A percentile compares a stretch with the other conserved stretches of the same genome.
These are phyloP conservation scores for Chlorella vulgaris DNA, from an alignment of 139 green algal genomes.

Conservation along the genomic window DNA sequence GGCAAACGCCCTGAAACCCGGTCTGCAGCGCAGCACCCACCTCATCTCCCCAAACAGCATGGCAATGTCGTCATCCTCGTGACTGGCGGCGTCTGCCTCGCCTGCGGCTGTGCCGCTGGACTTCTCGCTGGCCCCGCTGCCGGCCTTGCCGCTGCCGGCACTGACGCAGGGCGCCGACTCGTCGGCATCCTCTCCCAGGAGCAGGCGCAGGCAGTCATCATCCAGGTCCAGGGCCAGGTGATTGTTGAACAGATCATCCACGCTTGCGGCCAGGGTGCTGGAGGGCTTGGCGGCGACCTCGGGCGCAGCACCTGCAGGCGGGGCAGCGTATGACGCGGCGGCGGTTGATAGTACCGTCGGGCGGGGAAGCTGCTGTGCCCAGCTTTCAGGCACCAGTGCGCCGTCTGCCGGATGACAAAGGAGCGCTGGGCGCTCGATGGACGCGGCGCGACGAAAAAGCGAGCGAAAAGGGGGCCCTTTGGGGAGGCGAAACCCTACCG, in stretches of 20 bases:
- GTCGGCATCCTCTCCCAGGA: slow-evolving; percentile 32
- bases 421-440: too few species aligned
- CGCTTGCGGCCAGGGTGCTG: neutral
- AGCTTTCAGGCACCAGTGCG: too few species aligned
- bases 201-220: slow-evolving; percentile 33
- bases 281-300: neutral
- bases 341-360: neutral
- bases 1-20: too few species aligned
- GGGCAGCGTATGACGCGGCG: neutral
- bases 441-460: too few species aligned
- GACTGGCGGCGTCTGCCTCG: neutral
- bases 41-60: slow-evolving; percentile 26
- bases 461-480: too few species aligned
- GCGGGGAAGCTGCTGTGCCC: too few species aligned
- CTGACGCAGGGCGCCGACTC: neutral
- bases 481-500: too few species aligned
- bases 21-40: too few species aligned
- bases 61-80: slow-evolving; percentile 24
- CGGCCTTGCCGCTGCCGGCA: slow-evolving; percentile 3
- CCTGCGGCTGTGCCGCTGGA: neutral
- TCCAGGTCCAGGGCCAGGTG: slow-evolving; percentile 24
- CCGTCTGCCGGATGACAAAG: too few species aligned
- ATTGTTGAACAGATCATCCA: neutral
- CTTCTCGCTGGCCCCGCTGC: neutral
- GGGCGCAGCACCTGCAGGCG: neutral